Conservation (phyloP, 495 filamentous ascomycete genomes). For the Penicillium silybi region DNA sequence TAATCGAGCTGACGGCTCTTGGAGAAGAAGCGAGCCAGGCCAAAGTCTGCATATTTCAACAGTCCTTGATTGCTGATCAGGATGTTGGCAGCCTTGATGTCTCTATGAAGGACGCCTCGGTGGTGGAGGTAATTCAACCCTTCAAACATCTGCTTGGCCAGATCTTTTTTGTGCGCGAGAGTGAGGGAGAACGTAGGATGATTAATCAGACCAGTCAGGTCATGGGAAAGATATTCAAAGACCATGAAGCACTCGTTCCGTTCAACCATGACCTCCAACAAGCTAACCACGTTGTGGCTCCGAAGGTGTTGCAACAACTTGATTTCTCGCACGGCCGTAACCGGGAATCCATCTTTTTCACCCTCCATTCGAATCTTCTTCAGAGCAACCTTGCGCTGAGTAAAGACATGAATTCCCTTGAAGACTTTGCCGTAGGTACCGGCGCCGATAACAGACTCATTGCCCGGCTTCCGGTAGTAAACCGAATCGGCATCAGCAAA, state of each 20-base stretch:
- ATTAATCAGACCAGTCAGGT: constrained; percentile 82
- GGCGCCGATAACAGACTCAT: constrained; percentile 90
- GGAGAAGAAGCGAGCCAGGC: constrained; percentile 92
- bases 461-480: constrained; percentile 86
- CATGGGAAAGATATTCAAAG: constrained; percentile 97
- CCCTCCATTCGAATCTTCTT: constrained; percentile 96
- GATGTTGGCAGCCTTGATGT: constrained; percentile 95
- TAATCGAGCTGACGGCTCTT: constrained; percentile 93
- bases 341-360: constrained; percentile 94
- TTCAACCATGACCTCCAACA: constrained; percentile 93
- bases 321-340: constrained; percentile 95
- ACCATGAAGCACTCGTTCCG: constrained; percentile 99
- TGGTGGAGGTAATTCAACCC: constrained; percentile 93
- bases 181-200: constrained; percentile 91
- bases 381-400: constrained; percentile 81
- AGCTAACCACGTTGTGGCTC: constrained; percentile 81
- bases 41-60: constrained; percentile 94
- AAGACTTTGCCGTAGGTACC: constrained; percentile 98
- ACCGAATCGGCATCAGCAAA: constrained; percentile 77
- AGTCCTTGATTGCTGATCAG: constrained; percentile 83
- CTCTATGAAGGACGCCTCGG: constrained; percentile 88
- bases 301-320: constrained; percentile 93
- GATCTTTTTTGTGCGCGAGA: constrained; percentile 83
- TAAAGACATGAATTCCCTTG: constrained; percentile 95
- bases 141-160: constrained; percentile 90